phyloP scores from a whole-genome alignment of 768 basidiomycete genomes.

The Kondoa subrosea region DNA sequence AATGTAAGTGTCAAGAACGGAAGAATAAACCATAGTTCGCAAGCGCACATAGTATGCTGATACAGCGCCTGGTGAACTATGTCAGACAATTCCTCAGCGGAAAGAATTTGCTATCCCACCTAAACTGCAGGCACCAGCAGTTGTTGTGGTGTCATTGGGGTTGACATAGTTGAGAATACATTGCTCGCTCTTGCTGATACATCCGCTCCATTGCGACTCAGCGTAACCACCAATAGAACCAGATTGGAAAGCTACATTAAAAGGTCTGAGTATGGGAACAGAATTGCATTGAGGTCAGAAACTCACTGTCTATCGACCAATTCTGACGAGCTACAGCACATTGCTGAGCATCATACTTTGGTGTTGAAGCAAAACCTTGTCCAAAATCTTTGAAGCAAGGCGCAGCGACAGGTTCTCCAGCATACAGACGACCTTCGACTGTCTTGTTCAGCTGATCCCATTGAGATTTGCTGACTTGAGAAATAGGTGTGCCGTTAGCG shows the following conservation, averaged over 20 bases:
- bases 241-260: not conserved
- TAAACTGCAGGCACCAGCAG: not conserved
- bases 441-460: no score
- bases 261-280: not conserved
- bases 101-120: not conserved
- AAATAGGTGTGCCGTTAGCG: no score
- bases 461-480: no score
- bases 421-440: not conserved
- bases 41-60: no score
- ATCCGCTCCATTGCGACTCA: not conserved
- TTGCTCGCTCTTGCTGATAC: not conserved
- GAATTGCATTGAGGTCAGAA: not conserved
- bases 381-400: not conserved
- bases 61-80: no score
- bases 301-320: not conserved
- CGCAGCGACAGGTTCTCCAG: not conserved
- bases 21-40: no score
- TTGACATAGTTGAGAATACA: slow-evolving; percentile 1
- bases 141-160: not conserved
- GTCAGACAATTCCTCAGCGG: no score
- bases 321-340: not conserved
- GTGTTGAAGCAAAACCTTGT: not conserved
- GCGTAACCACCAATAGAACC: not conserved
- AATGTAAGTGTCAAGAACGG: no score
- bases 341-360: not conserved